phyloP scores from a whole-genome alignment of 2,329 filamentous ascomycete species.

The Pseudogymnoascus sp. region DNA sequence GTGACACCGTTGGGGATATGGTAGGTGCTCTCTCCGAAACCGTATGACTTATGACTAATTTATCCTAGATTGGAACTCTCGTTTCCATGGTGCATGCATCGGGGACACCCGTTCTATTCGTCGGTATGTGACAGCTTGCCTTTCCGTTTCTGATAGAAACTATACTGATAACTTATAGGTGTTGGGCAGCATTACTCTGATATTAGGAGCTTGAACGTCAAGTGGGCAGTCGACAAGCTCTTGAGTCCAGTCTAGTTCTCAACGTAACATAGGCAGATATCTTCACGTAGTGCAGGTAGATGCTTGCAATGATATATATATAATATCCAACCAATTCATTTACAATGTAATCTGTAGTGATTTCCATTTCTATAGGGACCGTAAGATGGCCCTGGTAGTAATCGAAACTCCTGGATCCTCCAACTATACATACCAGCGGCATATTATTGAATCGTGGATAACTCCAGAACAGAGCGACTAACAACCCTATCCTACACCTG shows the following conservation, averaged over 20 bases:
- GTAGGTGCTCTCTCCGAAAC: conserved; percentile 43
- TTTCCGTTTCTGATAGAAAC: neutral
- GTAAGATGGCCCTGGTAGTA: neutral
- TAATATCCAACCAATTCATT: neutral
- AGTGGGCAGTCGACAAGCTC: conserved; percentile 61
- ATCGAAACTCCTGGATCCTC: neutral
- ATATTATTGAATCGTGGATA: neutral
- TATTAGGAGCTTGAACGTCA: conserved; percentile 59
- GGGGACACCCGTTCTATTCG: conserved; percentile 88
- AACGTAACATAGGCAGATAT: neutral
- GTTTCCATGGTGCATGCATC: conserved; percentile 98
- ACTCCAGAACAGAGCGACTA: neutral
- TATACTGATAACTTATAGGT: conserved; percentile 20
- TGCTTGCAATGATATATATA: conserved; percentile 4
- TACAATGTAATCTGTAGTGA: neutral
- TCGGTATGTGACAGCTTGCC: conserved; percentile 42
- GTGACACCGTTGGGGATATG: conserved; percentile 99
- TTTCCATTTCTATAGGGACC: neutral
- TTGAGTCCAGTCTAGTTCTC: conserved; percentile 27
- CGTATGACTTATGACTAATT: neutral
- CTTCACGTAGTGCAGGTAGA: neutral
- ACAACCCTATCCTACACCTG: neutral
- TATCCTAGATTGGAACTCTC: conserved; percentile 50
- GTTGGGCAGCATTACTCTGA: conserved; percentile 64
- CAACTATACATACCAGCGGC: neutral